These are phyloP conservation scores for Dianthus caryophyllus DNA, from an alignment of 148 eudicot species.

Conservation along the genomic window DNA sequence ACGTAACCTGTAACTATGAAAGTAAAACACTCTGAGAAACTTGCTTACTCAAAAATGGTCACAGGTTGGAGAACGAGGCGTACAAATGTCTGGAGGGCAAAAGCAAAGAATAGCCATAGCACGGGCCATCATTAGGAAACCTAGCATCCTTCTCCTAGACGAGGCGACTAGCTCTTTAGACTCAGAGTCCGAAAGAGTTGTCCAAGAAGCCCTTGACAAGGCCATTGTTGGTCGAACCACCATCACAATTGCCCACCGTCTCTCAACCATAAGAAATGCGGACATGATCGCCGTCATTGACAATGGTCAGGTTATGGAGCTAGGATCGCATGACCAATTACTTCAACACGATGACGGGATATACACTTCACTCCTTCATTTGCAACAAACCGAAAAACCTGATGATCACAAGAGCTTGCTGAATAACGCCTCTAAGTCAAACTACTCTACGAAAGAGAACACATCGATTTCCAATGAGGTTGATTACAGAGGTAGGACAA, in stretches of 20 bases:
- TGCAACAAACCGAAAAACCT: conserved; percentile 38
- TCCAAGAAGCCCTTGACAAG: conserved; percentile 68
- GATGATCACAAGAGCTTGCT: conserved; percentile 5
- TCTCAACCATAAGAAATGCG: conserved; percentile 70
- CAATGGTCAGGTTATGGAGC: conserved; percentile 47
- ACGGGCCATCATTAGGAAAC: conserved; percentile 63
- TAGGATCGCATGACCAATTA: conserved; percentile 50
- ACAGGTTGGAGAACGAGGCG: conserved; percentile 86
- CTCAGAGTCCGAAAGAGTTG: conserved; percentile 61
- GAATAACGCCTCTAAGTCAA: conserved; percentile 10
- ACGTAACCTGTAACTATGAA: background rate
- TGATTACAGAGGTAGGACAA: conserved; percentile 28
- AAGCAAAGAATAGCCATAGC: conserved; percentile 88
- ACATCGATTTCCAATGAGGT: conserved; percentile 16
- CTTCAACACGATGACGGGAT: conserved; percentile 32
- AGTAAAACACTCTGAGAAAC: background rate
- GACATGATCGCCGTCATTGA: conserved; percentile 53
- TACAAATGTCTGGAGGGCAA: conserved; percentile 84
- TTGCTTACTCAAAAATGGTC: background rate
- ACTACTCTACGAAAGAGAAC: background rate
- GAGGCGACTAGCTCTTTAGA: conserved; percentile 85
- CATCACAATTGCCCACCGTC: conserved; percentile 65
- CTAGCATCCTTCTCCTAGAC: conserved; percentile 64
- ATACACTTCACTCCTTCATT: conserved; percentile 45
- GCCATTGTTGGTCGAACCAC: conserved; percentile 62